Percentiles rank a stretch among this genome's conserved stretches.
Evolutionary conservation across 2,329 filamentous ascomycete species (phyloP).

Genomic region (Phialophora expanda): DNA sequence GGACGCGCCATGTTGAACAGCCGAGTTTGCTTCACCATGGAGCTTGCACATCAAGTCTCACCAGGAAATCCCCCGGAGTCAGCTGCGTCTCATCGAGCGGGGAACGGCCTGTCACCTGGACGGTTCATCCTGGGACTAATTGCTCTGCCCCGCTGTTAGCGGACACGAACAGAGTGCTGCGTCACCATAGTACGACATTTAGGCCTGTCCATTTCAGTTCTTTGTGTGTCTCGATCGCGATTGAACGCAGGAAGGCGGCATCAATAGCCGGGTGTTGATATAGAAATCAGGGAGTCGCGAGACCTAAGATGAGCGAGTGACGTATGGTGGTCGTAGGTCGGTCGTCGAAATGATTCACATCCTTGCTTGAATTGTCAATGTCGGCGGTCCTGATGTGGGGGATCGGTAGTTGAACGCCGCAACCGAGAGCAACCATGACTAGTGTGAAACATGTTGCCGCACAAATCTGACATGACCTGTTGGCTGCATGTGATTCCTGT

Average conservation of each 20-base stretch:
- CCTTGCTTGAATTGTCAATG: constrained; percentile 13
- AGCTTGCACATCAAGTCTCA: constrained; percentile 18
- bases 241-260: constrained; percentile 3
- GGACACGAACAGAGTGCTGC: constrained; percentile 17
- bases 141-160: constrained; percentile 24
- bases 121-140: constrained; percentile 13
- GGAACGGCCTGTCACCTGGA: constrained; percentile 21
- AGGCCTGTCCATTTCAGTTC: not conserved
- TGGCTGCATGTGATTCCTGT: constrained; percentile 9
- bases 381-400: constrained; percentile 18
- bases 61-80: constrained; percentile 21
- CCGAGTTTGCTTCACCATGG: not conserved
- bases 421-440: constrained; percentile 27
- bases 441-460: constrained; percentile 32
- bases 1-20: not conserved
- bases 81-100: constrained; percentile 27
- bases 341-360: constrained; percentile 9
- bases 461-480: constrained; percentile 9
- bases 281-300: constrained; percentile 19
- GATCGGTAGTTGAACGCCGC: constrained; percentile 21
- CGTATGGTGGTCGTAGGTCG: constrained; percentile 8
- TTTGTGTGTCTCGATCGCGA: constrained; percentile 21
- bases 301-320: constrained; percentile 7
- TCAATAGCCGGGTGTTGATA: constrained; percentile 10
- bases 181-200: constrained; percentile 26